A percentile compares a stretch with the other conserved stretches of the same genome.
Evolutionary conservation across 164 flowering plant genomes (phyloP).

Genomic region (Annona cherimola): DNA sequence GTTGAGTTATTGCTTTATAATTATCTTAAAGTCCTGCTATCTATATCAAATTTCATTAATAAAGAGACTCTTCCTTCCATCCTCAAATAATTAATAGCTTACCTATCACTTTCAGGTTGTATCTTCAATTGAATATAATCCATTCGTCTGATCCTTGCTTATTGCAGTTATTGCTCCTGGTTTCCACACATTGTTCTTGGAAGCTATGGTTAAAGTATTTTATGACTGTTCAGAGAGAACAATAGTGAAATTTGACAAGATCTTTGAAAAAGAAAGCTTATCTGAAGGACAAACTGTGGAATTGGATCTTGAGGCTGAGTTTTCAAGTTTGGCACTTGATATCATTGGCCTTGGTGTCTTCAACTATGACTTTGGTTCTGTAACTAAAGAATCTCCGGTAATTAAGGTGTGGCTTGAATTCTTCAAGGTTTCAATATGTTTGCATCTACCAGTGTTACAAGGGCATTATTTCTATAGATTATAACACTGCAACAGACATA

Average conservation of each 20-base stretch:
- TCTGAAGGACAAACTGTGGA: slow-evolving; percentile 38
- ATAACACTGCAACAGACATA: neutral
- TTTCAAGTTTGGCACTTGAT: slow-evolving; percentile 94
- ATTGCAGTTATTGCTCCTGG: slow-evolving; percentile 92
- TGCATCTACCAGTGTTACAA: neutral
- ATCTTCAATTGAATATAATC: neutral
- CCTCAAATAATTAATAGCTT: neutral
- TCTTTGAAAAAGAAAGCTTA: slow-evolving; percentile 32
- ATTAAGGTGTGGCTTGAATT: slow-evolving; percentile 52
- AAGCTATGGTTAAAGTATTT: slow-evolving; percentile 81
- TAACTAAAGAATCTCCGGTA: slow-evolving; percentile 93
- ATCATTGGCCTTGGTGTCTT: slow-evolving; percentile 92
- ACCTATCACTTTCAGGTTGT: neutral
- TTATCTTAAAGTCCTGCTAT: neutral
- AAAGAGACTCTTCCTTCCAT: neutral
- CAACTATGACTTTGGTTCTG: slow-evolving; percentile 94
- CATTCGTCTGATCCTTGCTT: neutral
- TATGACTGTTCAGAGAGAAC: slow-evolving; percentile 67
- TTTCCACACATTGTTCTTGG: slow-evolving; percentile 81
- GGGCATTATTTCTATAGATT: neutral
- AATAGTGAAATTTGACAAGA: slow-evolving; percentile 56
- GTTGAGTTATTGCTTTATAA: neutral
- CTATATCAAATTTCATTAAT: neutral
- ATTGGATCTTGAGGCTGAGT: slow-evolving; percentile 96
- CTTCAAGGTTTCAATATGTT: neutral